Evolutionary conservation across 345 rosid genomes (phyloP).

Genomic region (Arabis alpina): DNA sequence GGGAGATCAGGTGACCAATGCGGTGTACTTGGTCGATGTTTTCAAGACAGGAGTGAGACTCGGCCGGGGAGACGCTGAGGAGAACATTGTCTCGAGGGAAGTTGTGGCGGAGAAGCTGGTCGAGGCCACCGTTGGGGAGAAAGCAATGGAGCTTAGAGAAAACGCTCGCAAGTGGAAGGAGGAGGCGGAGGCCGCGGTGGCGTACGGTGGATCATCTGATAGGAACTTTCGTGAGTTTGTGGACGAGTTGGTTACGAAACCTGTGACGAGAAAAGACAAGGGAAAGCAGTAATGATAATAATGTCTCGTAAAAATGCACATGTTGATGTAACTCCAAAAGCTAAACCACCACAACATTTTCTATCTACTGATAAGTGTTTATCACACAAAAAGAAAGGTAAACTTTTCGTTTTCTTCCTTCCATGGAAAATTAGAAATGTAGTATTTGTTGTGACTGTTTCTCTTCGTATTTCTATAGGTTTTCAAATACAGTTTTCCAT

Average conservation of each 20-base stretch:
- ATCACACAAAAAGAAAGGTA: too few species aligned
- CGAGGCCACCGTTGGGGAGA: conserved; percentile 58
- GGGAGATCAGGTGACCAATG: conserved; percentile 82
- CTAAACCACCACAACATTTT: conserved; percentile 4
- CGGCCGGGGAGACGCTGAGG: conserved; percentile 61
- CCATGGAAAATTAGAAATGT: too few species aligned
- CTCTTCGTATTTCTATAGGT: too few species aligned
- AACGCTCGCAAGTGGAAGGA: conserved; percentile 63
- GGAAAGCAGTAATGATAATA: background rate
- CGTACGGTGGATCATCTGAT: conserved; percentile 68
- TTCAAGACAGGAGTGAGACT: conserved; percentile 68
- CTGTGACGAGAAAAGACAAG: background rate
- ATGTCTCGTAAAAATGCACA: background rate
- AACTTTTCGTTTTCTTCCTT: too few species aligned
- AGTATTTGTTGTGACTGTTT: too few species aligned
- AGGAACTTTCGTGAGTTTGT: conserved; percentile 55
- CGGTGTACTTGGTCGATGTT: conserved; percentile 63
- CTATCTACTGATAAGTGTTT: too few species aligned
- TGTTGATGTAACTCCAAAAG: conserved; percentile 7
- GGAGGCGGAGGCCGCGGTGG: conserved; percentile 62
- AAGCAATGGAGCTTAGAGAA: conserved; percentile 54
- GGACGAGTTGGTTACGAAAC: conserved; percentile 46
- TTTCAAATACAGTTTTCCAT: too few species aligned
- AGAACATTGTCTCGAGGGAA: conserved; percentile 52
- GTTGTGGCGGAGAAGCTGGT: conserved; percentile 59